Evolutionary conservation across 139 green algal species (phyloP).

Genomic region (Raphidocelis subcapitata): DNA sequence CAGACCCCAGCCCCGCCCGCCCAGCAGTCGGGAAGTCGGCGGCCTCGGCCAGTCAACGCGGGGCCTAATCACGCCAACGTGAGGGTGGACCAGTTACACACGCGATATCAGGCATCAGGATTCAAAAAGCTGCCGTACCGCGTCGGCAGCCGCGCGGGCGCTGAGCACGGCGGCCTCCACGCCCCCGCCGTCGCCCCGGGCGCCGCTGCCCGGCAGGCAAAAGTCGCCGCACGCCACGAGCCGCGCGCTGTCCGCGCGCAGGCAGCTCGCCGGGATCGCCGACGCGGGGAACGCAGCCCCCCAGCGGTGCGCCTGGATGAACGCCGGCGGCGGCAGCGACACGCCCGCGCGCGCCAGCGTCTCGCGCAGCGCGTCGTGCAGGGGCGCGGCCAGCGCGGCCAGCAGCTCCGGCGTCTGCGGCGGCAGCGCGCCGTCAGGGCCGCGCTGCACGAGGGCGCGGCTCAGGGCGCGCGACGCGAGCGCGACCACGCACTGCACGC

Average conservation of each 20-base stretch:
- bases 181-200: too few species aligned
- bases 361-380: conserved; percentile 21
- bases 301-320: conserved; percentile 35
- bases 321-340: conserved; percentile 21
- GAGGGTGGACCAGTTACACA: too few species aligned
- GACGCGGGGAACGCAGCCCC: conserved; percentile 14
- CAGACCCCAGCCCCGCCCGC: too few species aligned
- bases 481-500: conserved; percentile 27
- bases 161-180: conserved; percentile 32
- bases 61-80: too few species aligned
- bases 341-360: conserved; percentile 4
- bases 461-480: conserved; percentile 29
- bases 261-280: conserved; percentile 11
- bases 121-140: not conserved
- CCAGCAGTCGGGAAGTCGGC: too few species aligned
- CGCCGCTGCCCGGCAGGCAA: conserved; percentile 21
- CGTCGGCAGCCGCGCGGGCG: conserved; percentile 24
- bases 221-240: conserved; percentile 34
- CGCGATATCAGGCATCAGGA: too few species aligned
- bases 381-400: conserved; percentile 17
- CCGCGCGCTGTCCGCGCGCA: conserved; percentile 13
- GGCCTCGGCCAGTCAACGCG: too few species aligned
- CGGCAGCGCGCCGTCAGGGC: conserved; percentile 4
- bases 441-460: conserved; percentile 1
- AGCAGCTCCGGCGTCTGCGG: conserved; percentile 34